A percentile compares a stretch with the other conserved stretches of the same genome.
phyloP scores from a whole-genome alignment of 352 stramenopile species.

The Phytophthora pini region DNA sequence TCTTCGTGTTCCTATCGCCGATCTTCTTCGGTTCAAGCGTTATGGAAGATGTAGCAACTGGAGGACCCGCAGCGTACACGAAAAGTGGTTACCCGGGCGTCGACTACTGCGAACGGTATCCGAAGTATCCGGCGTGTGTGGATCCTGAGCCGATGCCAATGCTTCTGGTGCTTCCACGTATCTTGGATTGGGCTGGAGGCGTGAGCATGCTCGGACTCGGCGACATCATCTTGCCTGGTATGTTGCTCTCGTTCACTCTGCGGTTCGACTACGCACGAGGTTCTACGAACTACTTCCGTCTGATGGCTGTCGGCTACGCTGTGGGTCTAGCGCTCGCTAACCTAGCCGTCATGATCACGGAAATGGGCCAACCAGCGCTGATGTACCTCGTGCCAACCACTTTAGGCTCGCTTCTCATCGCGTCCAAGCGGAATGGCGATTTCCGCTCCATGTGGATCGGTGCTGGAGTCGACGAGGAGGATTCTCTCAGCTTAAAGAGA shows the following conservation, averaged over 20 bases:
- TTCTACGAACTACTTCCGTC: constrained; percentile 84
- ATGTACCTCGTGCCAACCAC: constrained; percentile 96
- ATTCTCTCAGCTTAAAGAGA: constrained; percentile 23
- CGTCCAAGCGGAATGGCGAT: constrained; percentile 75
- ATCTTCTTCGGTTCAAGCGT: constrained; percentile 88
- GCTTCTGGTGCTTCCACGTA: constrained; percentile 93
- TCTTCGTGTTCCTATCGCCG: constrained; percentile 96
- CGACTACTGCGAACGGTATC: constrained; percentile 83
- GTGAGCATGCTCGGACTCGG: constrained; percentile 94
- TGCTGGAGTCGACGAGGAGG: constrained; percentile 28
- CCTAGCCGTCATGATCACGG: constrained; percentile 92
- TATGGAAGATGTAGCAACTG: constrained; percentile 95
- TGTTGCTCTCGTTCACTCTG: constrained; percentile 93
- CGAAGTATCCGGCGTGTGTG: constrained; percentile 58
- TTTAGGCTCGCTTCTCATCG: constrained; percentile 79
- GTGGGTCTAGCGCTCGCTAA: constrained; percentile 95
- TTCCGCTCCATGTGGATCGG: constrained; percentile 70
- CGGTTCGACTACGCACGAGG: constrained; percentile 89
- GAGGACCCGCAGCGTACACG: constrained; percentile 74
- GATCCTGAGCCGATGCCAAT: constrained; percentile 94
- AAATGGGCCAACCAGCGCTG: constrained; percentile 94
- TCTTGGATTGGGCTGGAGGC: constrained; percentile 93
- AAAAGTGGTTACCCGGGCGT: constrained; percentile 70
- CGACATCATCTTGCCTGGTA: constrained; percentile 96
- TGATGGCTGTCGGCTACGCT: constrained; percentile 92